Conservation (phyloP, 2,329 filamentous ascomycete species). For the Fusarium bactridioides region DNA sequence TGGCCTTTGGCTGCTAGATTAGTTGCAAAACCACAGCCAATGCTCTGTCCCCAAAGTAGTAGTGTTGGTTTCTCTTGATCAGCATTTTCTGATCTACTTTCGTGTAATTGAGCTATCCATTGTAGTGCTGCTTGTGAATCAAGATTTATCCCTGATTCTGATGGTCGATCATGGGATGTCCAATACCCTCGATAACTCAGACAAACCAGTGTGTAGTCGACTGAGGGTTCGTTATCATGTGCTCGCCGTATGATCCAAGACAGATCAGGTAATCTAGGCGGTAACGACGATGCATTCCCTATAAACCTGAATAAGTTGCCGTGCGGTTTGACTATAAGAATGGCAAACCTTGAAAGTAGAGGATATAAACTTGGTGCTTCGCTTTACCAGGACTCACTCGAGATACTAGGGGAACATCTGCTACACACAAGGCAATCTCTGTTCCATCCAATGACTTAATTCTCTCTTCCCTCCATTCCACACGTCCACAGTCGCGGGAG, state of each 20-base stretch:
- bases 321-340: background rate
- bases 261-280: slow-evolving; percentile 64
- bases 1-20: slow-evolving; percentile 57
- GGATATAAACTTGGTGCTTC: slow-evolving; percentile 56
- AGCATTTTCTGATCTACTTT: slow-evolving; percentile 21
- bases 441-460: slow-evolving; percentile 71
- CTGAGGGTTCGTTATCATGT: slow-evolving; percentile 47
- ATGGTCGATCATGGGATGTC: slow-evolving; percentile 76
- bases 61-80: slow-evolving; percentile 49
- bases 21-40: slow-evolving; percentile 76
- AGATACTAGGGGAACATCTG: slow-evolving; percentile 46
- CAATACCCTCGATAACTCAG: slow-evolving; percentile 78
- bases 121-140: slow-evolving; percentile 71
- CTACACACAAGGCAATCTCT: slow-evolving; percentile 66
- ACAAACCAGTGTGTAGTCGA: slow-evolving; percentile 59
- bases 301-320: slow-evolving; percentile 7
- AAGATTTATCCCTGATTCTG: slow-evolving; percentile 72
- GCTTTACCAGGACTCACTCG: background rate
- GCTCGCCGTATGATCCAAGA: slow-evolving; percentile 60
- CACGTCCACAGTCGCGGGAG: slow-evolving; percentile 62
- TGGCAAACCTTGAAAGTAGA: slow-evolving; percentile 39
- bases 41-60: slow-evolving; percentile 79
- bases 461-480: slow-evolving; percentile 72
- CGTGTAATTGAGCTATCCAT: slow-evolving; percentile 63
- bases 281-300: slow-evolving; percentile 68